Evolutionary conservation across 352 stramenopile genomes (phyloP).

Genomic region (Phytopythium litorale): DNA sequence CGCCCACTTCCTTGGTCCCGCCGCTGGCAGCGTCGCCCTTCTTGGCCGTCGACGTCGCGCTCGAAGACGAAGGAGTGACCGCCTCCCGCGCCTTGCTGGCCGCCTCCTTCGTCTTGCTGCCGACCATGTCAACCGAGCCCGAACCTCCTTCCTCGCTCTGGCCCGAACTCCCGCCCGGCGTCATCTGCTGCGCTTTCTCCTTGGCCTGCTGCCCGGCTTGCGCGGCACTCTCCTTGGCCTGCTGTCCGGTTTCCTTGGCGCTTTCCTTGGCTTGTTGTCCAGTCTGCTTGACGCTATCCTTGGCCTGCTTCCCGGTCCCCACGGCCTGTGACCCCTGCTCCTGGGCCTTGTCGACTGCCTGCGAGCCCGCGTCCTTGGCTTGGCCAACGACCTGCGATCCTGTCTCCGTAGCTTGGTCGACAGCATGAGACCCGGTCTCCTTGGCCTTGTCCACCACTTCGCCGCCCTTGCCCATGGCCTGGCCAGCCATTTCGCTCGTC

Average conservation of each 20-base stretch:
- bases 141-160: background rate
- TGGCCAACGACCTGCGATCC: constrained; percentile 3
- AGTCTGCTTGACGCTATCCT: constrained; percentile 11
- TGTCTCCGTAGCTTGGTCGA: constrained; percentile 14
- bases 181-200: constrained; percentile 1
- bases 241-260: constrained; percentile 10
- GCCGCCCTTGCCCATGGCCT: constrained; percentile 17
- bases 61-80: background rate
- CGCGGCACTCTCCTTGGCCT: constrained; percentile 8
- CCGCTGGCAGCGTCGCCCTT: background rate
- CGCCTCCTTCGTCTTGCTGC: background rate
- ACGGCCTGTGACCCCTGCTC: constrained; percentile 13
- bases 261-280: constrained; percentile 10
- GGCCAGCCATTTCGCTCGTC: constrained; percentile 10
- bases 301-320: constrained; percentile 14
- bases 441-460: constrained; percentile 19
- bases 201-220: constrained; percentile 14
- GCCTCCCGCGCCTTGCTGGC: background rate
- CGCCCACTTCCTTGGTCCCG: constrained; percentile 6
- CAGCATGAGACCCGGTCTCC: constrained; percentile 8
- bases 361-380: constrained; percentile 12
- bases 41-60: background rate
- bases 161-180: background rate
- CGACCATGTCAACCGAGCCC: background rate
- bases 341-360: constrained; percentile 13